Conservation (phyloP, 768 basidiomycete genomes). For the Psilocybe subaeruginosa region DNA sequence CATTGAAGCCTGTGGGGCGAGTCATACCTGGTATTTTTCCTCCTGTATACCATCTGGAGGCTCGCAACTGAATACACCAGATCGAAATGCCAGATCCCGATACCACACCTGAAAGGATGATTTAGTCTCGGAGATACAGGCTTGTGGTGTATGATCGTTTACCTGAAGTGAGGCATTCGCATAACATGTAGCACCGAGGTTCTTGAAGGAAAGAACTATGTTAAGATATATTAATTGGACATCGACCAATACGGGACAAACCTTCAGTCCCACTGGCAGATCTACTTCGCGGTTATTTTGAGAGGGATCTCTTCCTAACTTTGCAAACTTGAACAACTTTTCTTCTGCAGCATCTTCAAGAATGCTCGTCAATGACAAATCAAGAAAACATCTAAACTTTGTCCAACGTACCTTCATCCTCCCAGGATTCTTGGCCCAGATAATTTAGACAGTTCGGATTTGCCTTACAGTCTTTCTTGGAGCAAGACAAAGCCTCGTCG, state of each 20-base stretch:
- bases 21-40: conserved; percentile 39
- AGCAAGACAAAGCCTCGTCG: conserved; percentile 61
- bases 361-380: not conserved
- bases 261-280: conserved; percentile 79
- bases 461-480: conserved; percentile 63
- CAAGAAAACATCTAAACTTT: not conserved
- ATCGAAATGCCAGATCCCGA: conserved; percentile 79
- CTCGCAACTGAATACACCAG: conserved; percentile 80
- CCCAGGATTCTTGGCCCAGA: conserved; percentile 84
- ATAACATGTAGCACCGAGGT: conserved; percentile 96
- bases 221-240: not conserved
- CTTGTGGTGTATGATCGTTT: conserved; percentile 7
- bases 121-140: not conserved
- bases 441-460: conserved; percentile 91
- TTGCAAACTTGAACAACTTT: conserved; percentile 52
- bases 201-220: conserved; percentile 45
- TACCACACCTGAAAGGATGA: conserved; percentile 77
- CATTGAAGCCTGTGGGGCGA: not conserved
- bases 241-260: conserved; percentile 27
- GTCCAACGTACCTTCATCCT: conserved; percentile 62
- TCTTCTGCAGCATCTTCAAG: conserved; percentile 49
- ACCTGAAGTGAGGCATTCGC: conserved; percentile 95
- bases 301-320: conserved; percentile 60
- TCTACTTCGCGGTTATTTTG: conserved; percentile 50
- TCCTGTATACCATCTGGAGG: conserved; percentile 51